A percentile compares a stretch with the other conserved stretches of the same genome.
These are phyloP conservation scores for Aspergillus floridensis DNA, from an alignment of 2,329 filamentous ascomycete genomes.

Conservation along the genomic window DNA sequence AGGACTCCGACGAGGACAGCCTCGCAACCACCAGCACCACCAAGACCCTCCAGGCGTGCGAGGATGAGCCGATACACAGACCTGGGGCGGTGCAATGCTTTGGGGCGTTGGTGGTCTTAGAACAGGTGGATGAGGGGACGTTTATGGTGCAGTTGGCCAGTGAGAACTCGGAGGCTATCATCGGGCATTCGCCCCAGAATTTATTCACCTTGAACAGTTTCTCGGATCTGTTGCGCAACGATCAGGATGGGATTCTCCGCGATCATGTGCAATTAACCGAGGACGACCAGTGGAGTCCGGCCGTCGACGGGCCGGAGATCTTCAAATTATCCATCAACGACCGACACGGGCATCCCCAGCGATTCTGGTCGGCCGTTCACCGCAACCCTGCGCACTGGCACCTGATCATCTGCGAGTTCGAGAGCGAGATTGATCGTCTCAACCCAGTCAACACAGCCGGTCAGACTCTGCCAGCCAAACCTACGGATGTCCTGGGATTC, in stretches of 20 bases:
- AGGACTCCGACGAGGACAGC: constrained; percentile 73
- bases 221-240: constrained; percentile 77
- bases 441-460: constrained; percentile 28
- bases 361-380: constrained; percentile 87
- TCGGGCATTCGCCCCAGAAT: constrained; percentile 73
- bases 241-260: constrained; percentile 77
- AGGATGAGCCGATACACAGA: constrained; percentile 87
- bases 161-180: constrained; percentile 72
- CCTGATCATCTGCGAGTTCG: constrained; percentile 82
- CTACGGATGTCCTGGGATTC: constrained; percentile 63
- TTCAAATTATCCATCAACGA: constrained; percentile 73
- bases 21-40: constrained; percentile 76
- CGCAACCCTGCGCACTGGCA: constrained; percentile 66
- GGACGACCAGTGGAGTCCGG: constrained; percentile 75
- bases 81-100: constrained; percentile 79
- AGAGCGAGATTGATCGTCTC: constrained; percentile 77
- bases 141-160: constrained; percentile 72
- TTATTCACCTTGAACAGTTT: constrained; percentile 74
- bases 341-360: constrained; percentile 56
- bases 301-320: constrained; percentile 76
- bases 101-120: constrained; percentile 70
- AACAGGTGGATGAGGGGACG: constrained; percentile 61
- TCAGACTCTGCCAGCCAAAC: constrained; percentile 16
- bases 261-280: constrained; percentile 87
- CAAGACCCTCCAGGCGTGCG: constrained; percentile 71